Base-by-base conservation (phyloP, 768 basidiomycete genomes). In the Rhodotorula babjevae region DNA sequence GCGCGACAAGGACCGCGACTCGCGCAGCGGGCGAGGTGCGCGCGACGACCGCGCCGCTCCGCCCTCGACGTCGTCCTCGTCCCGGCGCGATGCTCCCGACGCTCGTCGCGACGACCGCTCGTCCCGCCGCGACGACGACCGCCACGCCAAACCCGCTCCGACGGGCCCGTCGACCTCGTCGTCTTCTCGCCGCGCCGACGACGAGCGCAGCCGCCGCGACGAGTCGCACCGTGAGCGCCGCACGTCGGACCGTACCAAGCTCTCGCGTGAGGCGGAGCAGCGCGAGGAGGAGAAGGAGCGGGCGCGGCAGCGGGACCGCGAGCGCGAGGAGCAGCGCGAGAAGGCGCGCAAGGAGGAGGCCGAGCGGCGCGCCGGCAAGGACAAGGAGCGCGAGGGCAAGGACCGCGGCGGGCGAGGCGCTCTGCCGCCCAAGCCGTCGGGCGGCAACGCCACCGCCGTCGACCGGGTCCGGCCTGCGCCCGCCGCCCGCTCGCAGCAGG, bases 241-340 rank as follows among this genome's bases (percentile, higher is more conserved):
- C 8, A 23, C 42, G 3, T 67, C 66, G n/a, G 63, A 65, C 36
- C 69, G 60, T 8, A 40, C 65, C 8, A n/a, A 59, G 16, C 15
- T 60, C 15, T 31, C 52, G 27, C 31, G 59, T 14, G 71, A 65
- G 63, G 63, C 47, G 4, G 67, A 72, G 46, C 59, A 40, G 27
- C 23, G 50, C 11, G 66, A 72, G 52, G 58, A 42, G 52, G 63
- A 25, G 58, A 60, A 56, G 63, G 71, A 72, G 67, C 68, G 68
- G 62, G 27, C 47, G 56, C 65, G 65, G 25, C 16, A 66, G 33
- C 64, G 64, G 42, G 64, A 65, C 31, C n/a, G 29, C 21, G 47
- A 67, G 61, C 56, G 66, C 49, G 70, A 71, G 46, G 36, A 55
- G 25, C 53, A 71, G 49, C 44, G 70, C 8, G 70, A 67, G 61